Evolutionary conservation across 805 yeast species (phyloP).

Genomic region (Candida peoriensis): DNA sequence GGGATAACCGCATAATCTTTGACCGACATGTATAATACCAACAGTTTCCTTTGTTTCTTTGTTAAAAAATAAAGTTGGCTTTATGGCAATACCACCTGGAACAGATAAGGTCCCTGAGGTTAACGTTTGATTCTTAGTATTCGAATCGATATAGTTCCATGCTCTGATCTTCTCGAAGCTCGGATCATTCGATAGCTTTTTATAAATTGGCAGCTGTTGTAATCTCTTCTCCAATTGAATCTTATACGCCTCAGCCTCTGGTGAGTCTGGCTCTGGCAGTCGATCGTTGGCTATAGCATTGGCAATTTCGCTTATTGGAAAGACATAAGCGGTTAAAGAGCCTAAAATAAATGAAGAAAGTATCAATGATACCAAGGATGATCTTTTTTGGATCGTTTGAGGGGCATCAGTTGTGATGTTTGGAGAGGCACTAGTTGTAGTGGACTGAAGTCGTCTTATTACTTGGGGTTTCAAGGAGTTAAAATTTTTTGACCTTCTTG

Average conservation of each 20-base stretch:
- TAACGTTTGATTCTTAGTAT: constrained; percentile 29
- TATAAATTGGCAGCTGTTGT: constrained; percentile 44
- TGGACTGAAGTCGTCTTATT: constrained; percentile 1
- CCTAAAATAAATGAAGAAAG: constrained; percentile 29
- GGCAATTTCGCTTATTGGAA: constrained; percentile 30
- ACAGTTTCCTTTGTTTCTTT: constrained; percentile 51
- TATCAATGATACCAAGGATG: constrained; percentile 10
- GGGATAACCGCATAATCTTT: constrained; percentile 80
- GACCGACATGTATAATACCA: constrained; percentile 72
- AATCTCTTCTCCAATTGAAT: constrained; percentile 40
- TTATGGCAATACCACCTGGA: constrained; percentile 77
- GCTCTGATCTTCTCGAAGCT: constrained; percentile 34
- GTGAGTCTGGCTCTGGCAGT: constrained; percentile 22
- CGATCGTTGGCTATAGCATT: constrained; percentile 20
- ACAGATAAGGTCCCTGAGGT: constrained; percentile 50
- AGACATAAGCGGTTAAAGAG: constrained; percentile 28
- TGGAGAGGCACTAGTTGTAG: background rate
- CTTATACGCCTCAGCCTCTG: constrained; percentile 26
- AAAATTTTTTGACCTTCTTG: too few species aligned
- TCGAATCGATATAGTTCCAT: constrained; percentile 41
- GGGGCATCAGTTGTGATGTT: too few species aligned
- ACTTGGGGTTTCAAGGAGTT: too few species aligned
- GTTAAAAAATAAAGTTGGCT: constrained; percentile 65
- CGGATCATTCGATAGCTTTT: constrained; percentile 38
- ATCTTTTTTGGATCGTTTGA: constrained; percentile 1